Base-by-base conservation (phyloP, 495 filamentous ascomycete species). In the Staphylotrichum longicolle region DNA sequence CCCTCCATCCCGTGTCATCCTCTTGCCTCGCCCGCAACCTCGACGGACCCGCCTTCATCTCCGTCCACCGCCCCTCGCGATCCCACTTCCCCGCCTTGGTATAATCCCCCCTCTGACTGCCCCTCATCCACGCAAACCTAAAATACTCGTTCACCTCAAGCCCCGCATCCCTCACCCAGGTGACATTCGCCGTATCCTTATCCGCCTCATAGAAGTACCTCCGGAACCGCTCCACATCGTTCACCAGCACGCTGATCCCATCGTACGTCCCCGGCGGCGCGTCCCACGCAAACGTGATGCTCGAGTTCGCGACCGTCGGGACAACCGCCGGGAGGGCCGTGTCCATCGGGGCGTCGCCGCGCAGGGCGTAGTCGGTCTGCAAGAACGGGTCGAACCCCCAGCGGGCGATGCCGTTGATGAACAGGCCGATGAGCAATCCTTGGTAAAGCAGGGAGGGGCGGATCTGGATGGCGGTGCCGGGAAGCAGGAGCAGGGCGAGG, bases 331-430 rank as follows among this genome's bases (percentile, higher is more conserved):
- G 93, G 11, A 91, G 81, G 0, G 82, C 72, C 0, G 87, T 82
- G 27, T 85, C 84, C 63, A 88, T 77, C 70, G 85, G 86, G 0
- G 84, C 85, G 61, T 89, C 88, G 12, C 85, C 88, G 47, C 81
- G 82, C 41, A 97, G 74, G 14, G 83, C 84, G 3, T 71, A 82
- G 3, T 87, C 82, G 0, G 93, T 97, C 73, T 97, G 91, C 14
- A 97, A 81, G 59, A 98, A 84, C 3, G 87, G 83, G 52, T 92
- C 93, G 66, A 96, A 98, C 11, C 91, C 93, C 93, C 93, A 98
- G 14, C 93, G 81, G 11, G 92, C 93, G 62, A 91, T 84, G 15
- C 93, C 93, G 68, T 98, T 96, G 75, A 95, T 84, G 73, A 96
- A 96, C 0, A 98, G 78, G 12, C 93, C 93, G 7, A 98, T 71